Evolutionary conservation across 495 filamentous ascomycete genomes (phyloP).

Genomic region (Trichoderma reesei): DNA sequence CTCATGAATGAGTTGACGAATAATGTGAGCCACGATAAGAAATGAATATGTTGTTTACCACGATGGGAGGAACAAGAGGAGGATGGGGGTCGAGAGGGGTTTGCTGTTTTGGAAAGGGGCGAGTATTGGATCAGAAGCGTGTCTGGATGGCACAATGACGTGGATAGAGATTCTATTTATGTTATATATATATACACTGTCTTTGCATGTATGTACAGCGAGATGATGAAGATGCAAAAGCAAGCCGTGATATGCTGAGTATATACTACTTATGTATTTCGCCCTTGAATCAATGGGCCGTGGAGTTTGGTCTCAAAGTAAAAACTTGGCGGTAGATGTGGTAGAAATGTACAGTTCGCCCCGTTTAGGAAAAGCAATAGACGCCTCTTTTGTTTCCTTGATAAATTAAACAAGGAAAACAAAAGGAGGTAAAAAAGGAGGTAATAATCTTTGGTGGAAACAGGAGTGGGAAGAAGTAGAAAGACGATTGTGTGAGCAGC

Average conservation of each 20-base stretch:
- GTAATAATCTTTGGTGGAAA: not conserved
- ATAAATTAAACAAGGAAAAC: not conserved
- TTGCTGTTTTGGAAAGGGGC: not conserved
- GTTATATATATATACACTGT: not conserved
- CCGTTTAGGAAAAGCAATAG: not conserved
- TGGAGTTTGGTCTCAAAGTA: not conserved
- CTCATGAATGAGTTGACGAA: conserved; percentile 2
- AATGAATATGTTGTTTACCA: not conserved
- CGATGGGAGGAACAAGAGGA: no score
- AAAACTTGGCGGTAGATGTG: not conserved
- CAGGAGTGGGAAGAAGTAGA: no score
- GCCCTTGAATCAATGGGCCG: not conserved
- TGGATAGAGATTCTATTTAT: not conserved
- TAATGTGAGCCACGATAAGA: conserved; percentile 2
- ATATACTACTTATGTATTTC: not conserved
- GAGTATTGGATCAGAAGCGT: not conserved
- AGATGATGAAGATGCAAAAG: no score
- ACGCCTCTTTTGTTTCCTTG: not conserved
- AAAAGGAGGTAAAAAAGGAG: not conserved
- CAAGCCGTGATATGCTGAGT: not conserved
- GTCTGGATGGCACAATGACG: not conserved
- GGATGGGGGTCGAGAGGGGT: not conserved
- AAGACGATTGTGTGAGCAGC: no score
- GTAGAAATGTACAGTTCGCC: not conserved
- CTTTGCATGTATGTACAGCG: no score